These are phyloP conservation scores for Thelonectria discophora DNA, from an alignment of 2,329 filamentous ascomycete species.

Conservation along the genomic window DNA sequence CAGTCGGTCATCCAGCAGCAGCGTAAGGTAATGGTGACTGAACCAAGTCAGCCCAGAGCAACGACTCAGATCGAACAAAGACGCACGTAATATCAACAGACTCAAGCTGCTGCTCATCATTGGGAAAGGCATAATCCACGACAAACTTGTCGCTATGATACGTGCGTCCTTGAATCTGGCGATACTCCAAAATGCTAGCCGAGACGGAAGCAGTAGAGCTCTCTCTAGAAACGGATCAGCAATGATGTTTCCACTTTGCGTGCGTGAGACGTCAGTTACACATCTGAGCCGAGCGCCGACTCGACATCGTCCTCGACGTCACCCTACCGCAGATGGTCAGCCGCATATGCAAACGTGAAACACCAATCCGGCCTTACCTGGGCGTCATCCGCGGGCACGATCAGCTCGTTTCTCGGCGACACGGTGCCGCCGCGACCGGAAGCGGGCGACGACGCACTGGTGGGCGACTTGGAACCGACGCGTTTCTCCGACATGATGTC, in stretches of 20 bases:
- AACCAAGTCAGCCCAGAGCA: neutral
- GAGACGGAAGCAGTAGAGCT: conserved; percentile 39
- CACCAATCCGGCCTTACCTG: neutral
- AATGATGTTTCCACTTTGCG: too few relatives aligned
- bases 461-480: conserved; percentile 1
- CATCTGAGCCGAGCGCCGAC: conserved; percentile 1
- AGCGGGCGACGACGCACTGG: neutral
- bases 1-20: conserved; percentile 28
- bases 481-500: conserved; percentile 3
- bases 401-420: conserved; percentile 5
- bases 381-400: conserved; percentile 3
- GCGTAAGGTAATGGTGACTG: conserved; percentile 37
- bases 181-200: conserved; percentile 37
- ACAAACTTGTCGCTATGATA: conserved; percentile 37
- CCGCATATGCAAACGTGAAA: neutral
- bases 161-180: conserved; percentile 35
- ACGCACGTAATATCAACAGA: conserved; percentile 39
- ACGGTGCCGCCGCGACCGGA: neutral
- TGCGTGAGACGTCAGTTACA: too few relatives aligned
- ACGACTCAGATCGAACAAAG: neutral
- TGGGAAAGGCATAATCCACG: conserved; percentile 38
- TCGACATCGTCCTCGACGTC: neutral
- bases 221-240: conserved; percentile 16
- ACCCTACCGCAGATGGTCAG: neutral
- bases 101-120: conserved; percentile 37